Evolutionary conservation across 2,329 filamentous ascomycete species (phyloP).

Genomic region (Pseudogymnoascus sp.): DNA sequence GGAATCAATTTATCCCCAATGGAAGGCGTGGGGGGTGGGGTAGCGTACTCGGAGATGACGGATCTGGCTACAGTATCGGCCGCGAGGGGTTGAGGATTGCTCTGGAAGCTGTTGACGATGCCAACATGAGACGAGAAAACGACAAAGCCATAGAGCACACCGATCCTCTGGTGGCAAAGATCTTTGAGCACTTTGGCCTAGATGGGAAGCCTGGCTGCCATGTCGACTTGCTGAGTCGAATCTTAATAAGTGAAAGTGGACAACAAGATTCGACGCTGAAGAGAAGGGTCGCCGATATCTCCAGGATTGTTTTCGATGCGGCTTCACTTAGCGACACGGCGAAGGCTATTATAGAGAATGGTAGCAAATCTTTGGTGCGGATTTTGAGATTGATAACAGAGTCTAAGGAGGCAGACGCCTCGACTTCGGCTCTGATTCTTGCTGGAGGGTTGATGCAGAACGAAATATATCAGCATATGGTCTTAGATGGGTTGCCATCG

Average conservation of each 20-base stretch:
- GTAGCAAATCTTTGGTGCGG: neutral
- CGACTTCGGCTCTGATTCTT: neutral
- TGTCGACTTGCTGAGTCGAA: neutral
- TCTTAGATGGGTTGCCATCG: neutral
- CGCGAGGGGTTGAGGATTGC: slow-evolving; percentile 4
- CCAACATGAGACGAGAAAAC: neutral
- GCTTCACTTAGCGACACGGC: neutral
- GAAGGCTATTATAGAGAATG: neutral
- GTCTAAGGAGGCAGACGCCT: neutral
- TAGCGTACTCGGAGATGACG: slow-evolving; percentile 35
- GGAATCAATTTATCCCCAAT: slow-evolving; percentile 20
- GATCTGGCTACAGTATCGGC: slow-evolving; percentile 34
- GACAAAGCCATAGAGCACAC: neutral
- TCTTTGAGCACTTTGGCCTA: neutral
- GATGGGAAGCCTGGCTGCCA: neutral
- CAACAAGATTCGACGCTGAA: neutral
- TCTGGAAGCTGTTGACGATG: neutral
- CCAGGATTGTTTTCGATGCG: neutral
- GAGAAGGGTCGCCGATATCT: neutral
- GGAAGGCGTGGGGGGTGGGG: slow-evolving; percentile 37
- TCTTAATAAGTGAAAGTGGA: neutral
- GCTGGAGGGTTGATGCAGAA: neutral
- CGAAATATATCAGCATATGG: neutral
- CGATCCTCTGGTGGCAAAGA: neutral
- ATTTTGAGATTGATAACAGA: neutral